A percentile compares a stretch with the other conserved stretches of the same genome.
Evolutionary conservation across 176 grass and related monocot species (phyloP).

Genomic region (Tillandsia leiboldiana): DNA sequence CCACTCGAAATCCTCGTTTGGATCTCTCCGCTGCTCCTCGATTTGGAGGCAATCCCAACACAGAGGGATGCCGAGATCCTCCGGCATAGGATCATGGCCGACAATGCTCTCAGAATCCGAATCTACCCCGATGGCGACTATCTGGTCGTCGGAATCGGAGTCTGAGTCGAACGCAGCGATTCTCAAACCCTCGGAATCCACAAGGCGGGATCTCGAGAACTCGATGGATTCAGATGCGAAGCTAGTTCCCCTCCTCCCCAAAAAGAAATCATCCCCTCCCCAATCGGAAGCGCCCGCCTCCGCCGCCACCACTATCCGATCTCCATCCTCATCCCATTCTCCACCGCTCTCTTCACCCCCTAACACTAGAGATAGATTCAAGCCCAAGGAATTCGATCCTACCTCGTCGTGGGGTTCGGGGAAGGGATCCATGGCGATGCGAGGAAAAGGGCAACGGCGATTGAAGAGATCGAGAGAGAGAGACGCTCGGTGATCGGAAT

Average conservation of each 20-base stretch:
- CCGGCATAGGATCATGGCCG: background rate
- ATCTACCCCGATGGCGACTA: slow-evolving; percentile 20
- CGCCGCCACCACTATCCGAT: background rate
- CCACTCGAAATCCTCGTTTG: slow-evolving; percentile 22
- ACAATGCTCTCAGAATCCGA: background rate
- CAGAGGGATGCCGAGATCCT: slow-evolving; percentile 25
- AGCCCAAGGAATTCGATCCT: slow-evolving; percentile 31
- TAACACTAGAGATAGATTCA: background rate
- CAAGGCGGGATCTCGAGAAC: slow-evolving; percentile 4
- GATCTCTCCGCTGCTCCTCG: slow-evolving; percentile 26
- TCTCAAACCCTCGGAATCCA: background rate
- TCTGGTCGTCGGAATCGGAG: slow-evolving; percentile 22
- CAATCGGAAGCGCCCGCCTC: background rate
- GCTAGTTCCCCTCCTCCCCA: slow-evolving; percentile 3
- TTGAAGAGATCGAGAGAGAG: slow-evolving; percentile 2
- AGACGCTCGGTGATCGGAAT: background rate
- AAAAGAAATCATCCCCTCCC: slow-evolving; percentile 15
- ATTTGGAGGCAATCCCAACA: slow-evolving; percentile 55
- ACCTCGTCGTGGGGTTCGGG: background rate
- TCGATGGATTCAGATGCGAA: slow-evolving; percentile 6
- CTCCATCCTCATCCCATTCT: background rate
- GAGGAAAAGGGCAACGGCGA: slow-evolving; percentile 7
- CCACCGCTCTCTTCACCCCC: background rate
- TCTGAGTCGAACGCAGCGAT: slow-evolving; percentile 1
- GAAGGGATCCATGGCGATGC: slow-evolving; percentile 15